These are phyloP conservation scores for Yarrowia galli DNA, from an alignment of 1,139 yeast genomes.

Conservation along the genomic window DNA sequence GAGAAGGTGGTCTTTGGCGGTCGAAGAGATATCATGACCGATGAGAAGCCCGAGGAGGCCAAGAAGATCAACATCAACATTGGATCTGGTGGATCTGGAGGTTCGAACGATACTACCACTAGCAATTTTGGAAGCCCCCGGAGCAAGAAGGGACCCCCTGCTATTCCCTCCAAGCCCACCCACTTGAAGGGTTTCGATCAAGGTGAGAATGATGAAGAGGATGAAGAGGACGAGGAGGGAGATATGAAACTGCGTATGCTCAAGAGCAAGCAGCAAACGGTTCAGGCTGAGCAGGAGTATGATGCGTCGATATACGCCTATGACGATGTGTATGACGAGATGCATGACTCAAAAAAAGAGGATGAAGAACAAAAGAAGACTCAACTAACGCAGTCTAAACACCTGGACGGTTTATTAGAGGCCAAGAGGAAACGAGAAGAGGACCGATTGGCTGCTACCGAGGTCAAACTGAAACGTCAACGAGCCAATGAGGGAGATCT, in stretches of 20 bases:
- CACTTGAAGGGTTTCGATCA: constrained; percentile 36
- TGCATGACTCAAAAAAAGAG: constrained; percentile 47
- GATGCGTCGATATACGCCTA: constrained; percentile 49
- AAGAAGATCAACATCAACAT: constrained; percentile 29
- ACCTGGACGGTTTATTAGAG: constrained; percentile 52
- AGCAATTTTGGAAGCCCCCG: no score
- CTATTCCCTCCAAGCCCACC: constrained; percentile 10
- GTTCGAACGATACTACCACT: neutral
- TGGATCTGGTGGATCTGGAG: neutral
- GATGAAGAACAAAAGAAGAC: neutral
- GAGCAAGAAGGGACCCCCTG: neutral
- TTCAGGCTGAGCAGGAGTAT: constrained; percentile 36
- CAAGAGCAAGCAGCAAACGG: constrained; percentile 11
- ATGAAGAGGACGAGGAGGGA: constrained; percentile 43
- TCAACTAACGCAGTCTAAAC: constrained; percentile 49
- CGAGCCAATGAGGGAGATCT: constrained; percentile 52
- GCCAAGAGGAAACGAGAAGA: constrained; percentile 54
- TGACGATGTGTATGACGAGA: constrained; percentile 53
- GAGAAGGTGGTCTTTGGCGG: constrained; percentile 62
- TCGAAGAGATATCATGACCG: constrained; percentile 54
- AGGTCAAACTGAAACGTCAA: constrained; percentile 45
- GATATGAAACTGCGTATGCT: constrained; percentile 29
- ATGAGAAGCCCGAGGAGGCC: constrained; percentile 39
- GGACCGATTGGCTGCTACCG: constrained; percentile 53
- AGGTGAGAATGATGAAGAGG: constrained; percentile 40